Conservation (phyloP, 2,329 filamentous ascomycete species). For the Epichloe uncinata region DNA sequence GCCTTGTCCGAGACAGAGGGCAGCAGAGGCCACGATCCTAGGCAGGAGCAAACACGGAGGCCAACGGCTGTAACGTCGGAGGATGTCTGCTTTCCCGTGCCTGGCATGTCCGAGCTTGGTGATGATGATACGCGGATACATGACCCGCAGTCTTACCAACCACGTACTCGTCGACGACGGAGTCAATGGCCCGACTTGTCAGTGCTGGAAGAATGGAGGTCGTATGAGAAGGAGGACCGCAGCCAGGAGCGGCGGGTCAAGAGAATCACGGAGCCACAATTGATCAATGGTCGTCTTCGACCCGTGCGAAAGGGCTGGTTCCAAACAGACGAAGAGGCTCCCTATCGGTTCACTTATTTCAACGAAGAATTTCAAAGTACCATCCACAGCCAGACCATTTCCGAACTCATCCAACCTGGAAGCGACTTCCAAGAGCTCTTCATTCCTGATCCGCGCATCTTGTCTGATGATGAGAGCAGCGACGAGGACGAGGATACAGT, state of each 20-base stretch:
- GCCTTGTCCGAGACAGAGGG: conserved; percentile 17
- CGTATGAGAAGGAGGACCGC: conserved; percentile 71
- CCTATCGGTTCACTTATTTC: conserved; percentile 96
- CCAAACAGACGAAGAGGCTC: conserved; percentile 73
- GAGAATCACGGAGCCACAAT: conserved; percentile 84
- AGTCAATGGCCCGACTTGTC: conserved; percentile 77
- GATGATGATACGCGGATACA: conserved; percentile 55
- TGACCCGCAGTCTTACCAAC: conserved; percentile 22
- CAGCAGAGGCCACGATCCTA: conserved; percentile 13
- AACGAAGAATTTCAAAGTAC: conserved; percentile 95
- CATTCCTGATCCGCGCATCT: conserved; percentile 66
- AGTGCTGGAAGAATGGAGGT: conserved; percentile 78
- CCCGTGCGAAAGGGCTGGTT: conserved; percentile 75
- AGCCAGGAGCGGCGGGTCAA: conserved; percentile 75
- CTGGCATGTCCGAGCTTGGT: conserved; percentile 57
- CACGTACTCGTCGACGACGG: conserved; percentile 42
- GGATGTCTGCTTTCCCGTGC: conserved; percentile 85
- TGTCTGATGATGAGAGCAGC: conserved; percentile 62
- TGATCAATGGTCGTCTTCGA: conserved; percentile 78
- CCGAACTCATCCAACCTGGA: conserved; percentile 77
- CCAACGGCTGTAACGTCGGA: conserved; percentile 56
- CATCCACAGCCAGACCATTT: conserved; percentile 91
- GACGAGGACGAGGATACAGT: conserved; percentile 33
- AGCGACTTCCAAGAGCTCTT: conserved; percentile 79
- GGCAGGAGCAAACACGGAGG: conserved; percentile 24